These are phyloP conservation scores for Lepidium africanum DNA, from an alignment of 345 rosid species.

Conservation along the genomic window DNA sequence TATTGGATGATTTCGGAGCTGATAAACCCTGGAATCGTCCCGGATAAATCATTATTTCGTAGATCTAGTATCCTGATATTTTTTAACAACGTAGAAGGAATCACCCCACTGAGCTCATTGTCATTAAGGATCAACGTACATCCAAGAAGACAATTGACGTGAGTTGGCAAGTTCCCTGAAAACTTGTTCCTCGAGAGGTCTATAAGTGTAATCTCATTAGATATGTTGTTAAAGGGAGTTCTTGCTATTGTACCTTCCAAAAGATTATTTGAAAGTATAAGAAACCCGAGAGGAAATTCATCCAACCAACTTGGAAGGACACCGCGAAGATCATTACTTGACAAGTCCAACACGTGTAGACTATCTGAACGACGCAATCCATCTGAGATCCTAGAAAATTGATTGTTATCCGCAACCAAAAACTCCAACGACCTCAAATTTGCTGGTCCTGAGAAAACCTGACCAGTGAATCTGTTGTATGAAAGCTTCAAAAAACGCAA, in stretches of 20 bases:
- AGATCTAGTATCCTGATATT: background rate
- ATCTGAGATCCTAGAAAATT: background rate
- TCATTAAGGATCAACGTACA: background rate
- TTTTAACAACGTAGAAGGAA: background rate
- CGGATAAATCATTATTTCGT: background rate
- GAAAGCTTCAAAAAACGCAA: background rate
- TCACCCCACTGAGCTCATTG: background rate
- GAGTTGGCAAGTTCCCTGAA: background rate
- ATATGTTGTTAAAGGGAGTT: background rate
- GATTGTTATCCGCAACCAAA: background rate
- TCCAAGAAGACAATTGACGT: background rate
- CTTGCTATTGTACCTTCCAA: background rate
- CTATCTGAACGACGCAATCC: background rate
- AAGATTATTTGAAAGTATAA: background rate
- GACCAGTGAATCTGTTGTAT: background rate
- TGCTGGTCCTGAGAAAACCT: background rate
- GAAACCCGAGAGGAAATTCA: background rate
- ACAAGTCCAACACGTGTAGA: background rate
- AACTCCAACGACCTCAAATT: background rate
- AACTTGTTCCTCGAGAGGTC: conserved; percentile 16
- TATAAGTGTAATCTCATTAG: background rate
- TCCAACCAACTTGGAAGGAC: conserved; percentile 1
- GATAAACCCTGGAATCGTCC: background rate
- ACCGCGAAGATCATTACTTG: conserved; percentile 2
- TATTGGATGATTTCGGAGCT: background rate